Evolutionary conservation across 2,329 filamentous ascomycete genomes (phyloP), one percentile per base, ranked within the genome.

Genomic region (Aspergillus persii): DNA sequence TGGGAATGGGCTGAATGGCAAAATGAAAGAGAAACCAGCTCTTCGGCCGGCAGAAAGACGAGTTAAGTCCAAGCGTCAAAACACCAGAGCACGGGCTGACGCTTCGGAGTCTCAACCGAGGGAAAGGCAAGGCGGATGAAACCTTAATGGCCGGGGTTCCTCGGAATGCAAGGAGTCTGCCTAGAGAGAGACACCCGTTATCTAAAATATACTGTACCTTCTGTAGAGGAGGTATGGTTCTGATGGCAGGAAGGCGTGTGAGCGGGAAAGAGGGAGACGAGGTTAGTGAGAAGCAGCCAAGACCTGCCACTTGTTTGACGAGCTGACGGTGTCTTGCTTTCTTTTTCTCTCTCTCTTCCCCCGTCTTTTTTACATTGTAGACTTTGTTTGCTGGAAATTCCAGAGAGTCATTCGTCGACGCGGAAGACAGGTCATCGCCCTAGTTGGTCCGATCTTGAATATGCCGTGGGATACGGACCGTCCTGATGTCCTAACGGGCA

Each of bases 101-200:
- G 36, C 1, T 41, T 41, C 12, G 12, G 7, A 41, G 36, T 41
- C 36, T 6, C 36, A 12, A 41, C 12, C 36, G 4, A 5, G 53
- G 31, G 15, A 55, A 53, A 27, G 51, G 29, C 29, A 60, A 39
- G 54, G 56, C 56, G 52, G 60, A 64, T 61, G 58, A 59, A 61
- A 64, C 60, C 58, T 56, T 57, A 57, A 57, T 59, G 56, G 51
- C 36, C 54, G 60, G 58, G 58, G 58, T 57, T 52, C 44, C 46
- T 47, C n/a, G 15, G 44, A 11, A 64, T 33, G 62, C 54, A 64
- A 64, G 62, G 62, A 61, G 57, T 2, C 23, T n/a, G 41, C 5
- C 29, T 31, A 15, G 44, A 15, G 27, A 30, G 48, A n/a, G 7
- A 30, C 47, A 50, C 18, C 18, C 18, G 18, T 23, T 23, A 23